Conservation (phyloP, 345 rosid genomes). For the Raphanus sativus region DNA sequence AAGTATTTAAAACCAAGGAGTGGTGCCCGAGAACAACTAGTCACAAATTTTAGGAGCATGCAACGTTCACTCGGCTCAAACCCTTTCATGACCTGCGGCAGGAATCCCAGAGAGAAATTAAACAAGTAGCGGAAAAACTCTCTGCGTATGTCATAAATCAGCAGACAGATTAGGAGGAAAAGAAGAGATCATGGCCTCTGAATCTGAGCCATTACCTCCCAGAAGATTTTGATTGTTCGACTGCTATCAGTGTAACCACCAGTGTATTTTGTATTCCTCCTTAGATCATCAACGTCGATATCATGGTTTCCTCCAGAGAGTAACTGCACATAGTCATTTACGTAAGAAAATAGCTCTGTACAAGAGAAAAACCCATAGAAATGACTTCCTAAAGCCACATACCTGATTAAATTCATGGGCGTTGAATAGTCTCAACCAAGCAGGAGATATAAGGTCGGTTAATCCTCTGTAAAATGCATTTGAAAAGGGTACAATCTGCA, state of each 20-base stretch:
- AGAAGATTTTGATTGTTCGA: conserved; percentile 77
- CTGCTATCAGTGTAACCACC: conserved; percentile 93
- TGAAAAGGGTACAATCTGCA: conserved; percentile 89
- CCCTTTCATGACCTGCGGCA: conserved; percentile 73
- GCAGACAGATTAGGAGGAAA: background rate
- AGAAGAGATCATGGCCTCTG: conserved; percentile 13
- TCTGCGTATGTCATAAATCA: background rate
- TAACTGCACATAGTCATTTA: conserved; percentile 51
- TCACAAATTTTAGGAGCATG: conserved; percentile 93
- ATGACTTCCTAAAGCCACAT: conserved; percentile 14
- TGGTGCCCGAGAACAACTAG: conserved; percentile 97
- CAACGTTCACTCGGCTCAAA: conserved; percentile 87
- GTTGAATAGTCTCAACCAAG: conserved; percentile 92
- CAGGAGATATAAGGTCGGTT: conserved; percentile 82
- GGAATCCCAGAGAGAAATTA: conserved; percentile 10
- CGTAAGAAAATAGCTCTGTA: conserved; percentile 18
- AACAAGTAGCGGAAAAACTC: background rate
- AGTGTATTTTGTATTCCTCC: conserved; percentile 74
- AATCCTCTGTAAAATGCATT: conserved; percentile 94
- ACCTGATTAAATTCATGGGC: conserved; percentile 98
- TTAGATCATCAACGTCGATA: conserved; percentile 84
- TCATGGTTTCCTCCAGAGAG: conserved; percentile 96
- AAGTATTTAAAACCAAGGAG: conserved; percentile 90
- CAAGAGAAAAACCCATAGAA: background rate
- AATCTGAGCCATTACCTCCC: conserved; percentile 71